Evolutionary conservation across 2,329 filamentous ascomycete species (phyloP), one percentile per base, ranked within the genome.

Genomic region (Ophiostoma sp.): DNA sequence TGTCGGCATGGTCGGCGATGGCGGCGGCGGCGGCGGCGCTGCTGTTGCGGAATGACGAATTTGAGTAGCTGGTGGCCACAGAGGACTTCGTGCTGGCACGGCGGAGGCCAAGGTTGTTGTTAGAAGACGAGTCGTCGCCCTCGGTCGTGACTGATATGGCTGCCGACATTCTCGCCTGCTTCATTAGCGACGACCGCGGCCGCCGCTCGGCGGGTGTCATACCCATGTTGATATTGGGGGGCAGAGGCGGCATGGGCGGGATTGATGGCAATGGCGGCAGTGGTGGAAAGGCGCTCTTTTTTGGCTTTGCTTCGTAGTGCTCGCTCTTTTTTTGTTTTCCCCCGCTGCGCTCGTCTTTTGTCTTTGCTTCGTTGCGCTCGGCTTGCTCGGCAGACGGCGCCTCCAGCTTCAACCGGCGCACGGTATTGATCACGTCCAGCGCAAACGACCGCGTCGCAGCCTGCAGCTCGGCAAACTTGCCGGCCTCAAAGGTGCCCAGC

Each of bases 371-470:
- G 31, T 13, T n/a, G 5, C 33, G 39, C 11, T 41, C 17, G 2
- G 71, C 65, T 11, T 72, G 27, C 31, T 62, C 36, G 5, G 72
- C 69, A 3, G 67, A 17, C 7, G 71, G 70, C 1, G 74, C 54
- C 10, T 77, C 76, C 33, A 79, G 73, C 67, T 76, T 77, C 27
- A 80, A 68, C 6, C 79, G 76, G 68, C 76, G 79, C 39, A 79
- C 77, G 13, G 77, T 77, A 68, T 81, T 79, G 69, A 81, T 73
- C 0, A 79, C 75, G 41, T 79, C 76, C n/a, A 82, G 76, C 31
- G 81, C 81, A 65, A 82, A 78, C 0, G 79, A 72, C 70, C 80
- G 81, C 1, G 80, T 79, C 0, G 80, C 79, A 0, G 79, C 74
- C 69, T 81, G 80, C 5, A 82, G 73, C 23, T 79, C 77, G 1